Percentiles rank a stretch among this genome's conserved stretches.
Conservation (phyloP, 176 grass and related monocot genomes). For the Aegilops bicornis region DNA sequence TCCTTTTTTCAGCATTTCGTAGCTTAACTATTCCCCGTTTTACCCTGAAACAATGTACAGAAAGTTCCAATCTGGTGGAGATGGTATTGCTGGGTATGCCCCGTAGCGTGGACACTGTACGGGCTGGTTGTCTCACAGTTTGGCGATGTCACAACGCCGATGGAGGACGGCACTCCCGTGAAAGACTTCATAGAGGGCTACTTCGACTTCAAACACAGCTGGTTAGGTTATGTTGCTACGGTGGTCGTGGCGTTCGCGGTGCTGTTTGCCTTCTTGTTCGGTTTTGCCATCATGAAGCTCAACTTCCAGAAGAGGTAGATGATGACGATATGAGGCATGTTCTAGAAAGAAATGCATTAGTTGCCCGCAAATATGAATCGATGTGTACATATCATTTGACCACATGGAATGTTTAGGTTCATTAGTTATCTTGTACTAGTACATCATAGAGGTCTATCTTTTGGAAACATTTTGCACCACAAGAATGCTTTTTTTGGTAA, state of each 20-base stretch:
- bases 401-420: not conserved
- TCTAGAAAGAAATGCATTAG: not conserved
- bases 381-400: not conserved
- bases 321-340: not conserved
- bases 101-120: conserved; percentile 73
- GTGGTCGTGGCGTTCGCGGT: conserved; percentile 46
- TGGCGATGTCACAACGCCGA: conserved; percentile 40
- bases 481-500: no score
- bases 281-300: conserved; percentile 72
- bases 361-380: not conserved
- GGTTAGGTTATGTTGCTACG: conserved; percentile 53
- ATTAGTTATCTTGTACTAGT: not conserved
- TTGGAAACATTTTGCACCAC: no score
- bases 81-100: conserved; percentile 81
- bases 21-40: conserved; percentile 19
- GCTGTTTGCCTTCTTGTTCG: conserved; percentile 66
- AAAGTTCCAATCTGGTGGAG: conserved; percentile 82
- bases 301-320: conserved; percentile 89
- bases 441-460: no score
- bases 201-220: conserved; percentile 74
- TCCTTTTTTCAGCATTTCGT: not conserved
- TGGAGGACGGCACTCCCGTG: conserved; percentile 37
- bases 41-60: conserved; percentile 35
- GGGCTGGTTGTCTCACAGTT: conserved; percentile 75
- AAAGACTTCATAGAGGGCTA: conserved; percentile 49